Base-by-base conservation (phyloP, 352 stramenopile genomes). In the Phytopythium oedochilum region DNA sequence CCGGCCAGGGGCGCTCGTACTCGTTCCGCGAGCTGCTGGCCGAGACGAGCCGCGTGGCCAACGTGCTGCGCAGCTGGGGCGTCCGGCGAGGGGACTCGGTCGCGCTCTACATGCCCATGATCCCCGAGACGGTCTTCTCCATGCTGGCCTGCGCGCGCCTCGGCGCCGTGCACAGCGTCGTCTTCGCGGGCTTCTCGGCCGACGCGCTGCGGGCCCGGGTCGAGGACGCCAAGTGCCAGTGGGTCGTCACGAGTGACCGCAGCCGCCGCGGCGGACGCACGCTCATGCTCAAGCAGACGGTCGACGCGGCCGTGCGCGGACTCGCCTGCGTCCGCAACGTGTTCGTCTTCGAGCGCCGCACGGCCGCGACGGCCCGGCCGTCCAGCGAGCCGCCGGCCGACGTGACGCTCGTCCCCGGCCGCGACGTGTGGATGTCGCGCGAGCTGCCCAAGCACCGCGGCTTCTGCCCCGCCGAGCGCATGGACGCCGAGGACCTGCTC, bases 71-170 rank as follows among this genome's bases (percentile, higher is more conserved):
- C 38, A 54, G 62, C 14, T 68, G 66, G 28, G 90, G 92, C 31
- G 59, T 78, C 14, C 60, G 55, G 25, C 69, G 94, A 59, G 92
- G 92, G 0, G 90, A 98, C 80, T 77, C 90, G n/a, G 92, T 98
- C 10, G 96, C 89, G 17, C 75, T 98, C 36, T 98, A 98, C 73
- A 97, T 98, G 92, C 94, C 97, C 32, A 99, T 99, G 97, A 97
- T 99, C 48, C 96, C 96, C 9, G 96, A 99, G 69, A 75, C 96
- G 7, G 92, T 92, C n/a, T 97, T 98, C 66, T 94, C 94, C 29
- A 99, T 99, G 97, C 75, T 99, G 25, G 97, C 97, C 0, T 99
- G 97, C 62, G 90, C 94, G 9, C 89, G 97, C 32, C 98, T 99
- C 59, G 97, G 97, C 26, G 97, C 96, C 12, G 80, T 98, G 6